Percentiles rank a stretch among this genome's conserved stretches.
phyloP scores from a whole-genome alignment of 352 stramenopile species.

The Phytophthora pluvialis region DNA sequence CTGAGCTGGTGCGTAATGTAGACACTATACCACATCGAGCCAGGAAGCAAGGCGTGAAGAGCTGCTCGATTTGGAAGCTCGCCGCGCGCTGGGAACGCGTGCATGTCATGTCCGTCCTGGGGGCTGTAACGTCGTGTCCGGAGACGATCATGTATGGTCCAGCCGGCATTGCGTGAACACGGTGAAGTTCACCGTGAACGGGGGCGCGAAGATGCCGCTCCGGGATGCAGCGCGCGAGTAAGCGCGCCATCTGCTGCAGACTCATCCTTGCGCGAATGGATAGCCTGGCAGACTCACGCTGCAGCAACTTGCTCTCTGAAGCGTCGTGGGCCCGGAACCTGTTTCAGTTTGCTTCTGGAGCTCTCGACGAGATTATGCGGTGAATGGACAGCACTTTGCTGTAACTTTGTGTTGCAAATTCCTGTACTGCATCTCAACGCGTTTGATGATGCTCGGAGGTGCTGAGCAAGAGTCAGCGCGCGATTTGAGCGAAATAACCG shows the following conservation, averaged over 20 bases:
- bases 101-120: background rate
- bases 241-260: background rate
- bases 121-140: background rate
- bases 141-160: conserved; percentile 9
- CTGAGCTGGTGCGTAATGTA: background rate
- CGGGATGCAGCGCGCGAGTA: background rate
- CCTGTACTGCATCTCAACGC: too few species aligned
- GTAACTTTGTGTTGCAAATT: too few species aligned
- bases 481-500: too few species aligned
- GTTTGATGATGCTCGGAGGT: too few species aligned
- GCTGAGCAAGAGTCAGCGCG: too few species aligned
- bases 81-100: background rate
- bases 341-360: background rate
- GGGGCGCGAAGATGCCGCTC: background rate
- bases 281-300: conserved; percentile 4
- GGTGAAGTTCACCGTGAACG: too few species aligned
- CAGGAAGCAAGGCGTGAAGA: conserved; percentile 13
- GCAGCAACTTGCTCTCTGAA: conserved; percentile 1
- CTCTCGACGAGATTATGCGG: background rate
- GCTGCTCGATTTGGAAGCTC: conserved; percentile 24
- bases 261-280: background rate
- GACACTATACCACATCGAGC: background rate
- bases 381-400: too few species aligned
- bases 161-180: conserved; percentile 16
- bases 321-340: background rate